phyloP scores from a whole-genome alignment of 495 filamentous ascomycete genomes.

The Penicillium cinerascens region DNA sequence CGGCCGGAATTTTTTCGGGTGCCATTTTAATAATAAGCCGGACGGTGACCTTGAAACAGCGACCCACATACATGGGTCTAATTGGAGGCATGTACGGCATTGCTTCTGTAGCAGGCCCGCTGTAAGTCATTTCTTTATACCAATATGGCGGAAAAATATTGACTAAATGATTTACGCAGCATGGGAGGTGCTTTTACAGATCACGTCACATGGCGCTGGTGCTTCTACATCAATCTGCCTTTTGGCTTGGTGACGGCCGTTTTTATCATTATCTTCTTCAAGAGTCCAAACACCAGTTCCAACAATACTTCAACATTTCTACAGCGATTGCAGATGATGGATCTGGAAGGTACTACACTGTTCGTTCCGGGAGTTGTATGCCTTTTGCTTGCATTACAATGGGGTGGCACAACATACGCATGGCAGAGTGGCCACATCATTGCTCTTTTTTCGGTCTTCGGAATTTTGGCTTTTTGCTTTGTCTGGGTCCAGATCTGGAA shows the following conservation, averaged over 20 bases:
- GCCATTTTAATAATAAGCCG: constrained; percentile 67
- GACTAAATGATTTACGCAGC: constrained; percentile 27
- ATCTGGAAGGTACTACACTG: constrained; percentile 24
- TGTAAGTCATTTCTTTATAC: constrained; percentile 25
- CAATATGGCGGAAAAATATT: too few species aligned
- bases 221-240: constrained; percentile 57
- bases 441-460: constrained; percentile 29
- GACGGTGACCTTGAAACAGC: constrained; percentile 59
- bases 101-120: constrained; percentile 63
- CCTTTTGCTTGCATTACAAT: constrained; percentile 40
- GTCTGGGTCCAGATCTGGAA: constrained; percentile 14
- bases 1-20: constrained; percentile 71
- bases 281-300: not conserved
- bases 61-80: constrained; percentile 66
- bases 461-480: constrained; percentile 15
- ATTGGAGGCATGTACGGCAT: constrained; percentile 70
- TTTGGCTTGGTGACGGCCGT: constrained; percentile 46
- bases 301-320: constrained; percentile 4
- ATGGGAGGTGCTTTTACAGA: constrained; percentile 50
- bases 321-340: constrained; percentile 21
- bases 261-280: constrained; percentile 22
- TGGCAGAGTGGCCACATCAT: constrained; percentile 44
- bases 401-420: constrained; percentile 43
- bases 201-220: too few species aligned
- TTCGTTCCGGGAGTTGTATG: constrained; percentile 35